Evolutionary conservation across 768 basidiomycete species (phyloP), one percentile per base, ranked within the genome.

Genomic region (Mycena kentingensis): DNA sequence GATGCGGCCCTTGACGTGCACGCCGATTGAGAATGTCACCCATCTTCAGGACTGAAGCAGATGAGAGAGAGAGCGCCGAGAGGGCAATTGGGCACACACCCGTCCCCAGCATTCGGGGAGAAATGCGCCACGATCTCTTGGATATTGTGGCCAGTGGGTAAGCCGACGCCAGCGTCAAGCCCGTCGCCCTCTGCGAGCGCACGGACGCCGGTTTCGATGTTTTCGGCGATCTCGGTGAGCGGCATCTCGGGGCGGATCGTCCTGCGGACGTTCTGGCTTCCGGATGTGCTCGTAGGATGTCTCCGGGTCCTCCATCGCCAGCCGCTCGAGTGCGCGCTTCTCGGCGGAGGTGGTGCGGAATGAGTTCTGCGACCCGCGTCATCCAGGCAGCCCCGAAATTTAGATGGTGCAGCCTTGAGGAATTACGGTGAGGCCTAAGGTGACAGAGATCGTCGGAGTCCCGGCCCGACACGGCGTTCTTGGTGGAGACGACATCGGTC

Each of bases 81-180:
- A 24, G 53, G 25, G 49, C 32, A 19, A 42, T 29, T 31, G 28
- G 24, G 45, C 84, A 54, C 60, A 94, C 93, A 81, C 2, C 82
- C 93, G 70, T 96, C 94, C 31, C 93, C 92, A 5, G 94, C 85
- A 68, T 98, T 98, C 10, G 96, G 96, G 5, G 90, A 87, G 68
- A 91, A 99, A 71, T 99, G 97, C 16, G 97, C 97, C 0, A 96
- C 97, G 59, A 92, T 93, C 64, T 98, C 77, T 67, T 99, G 98
- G 60, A 93, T 69, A 70, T 87, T 95, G 58, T 98, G 74, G 31
- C 97, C 97, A 8, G 96, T 98, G 25, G 97, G 97, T 72, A 99
- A 99, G 1, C 94, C 97, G 57, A 99, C 78, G 2, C 97, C 96
- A 35, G 82, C 74, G 52, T 93, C 83, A 47, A 93, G 67, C 8